Percentiles rank a stretch among this genome's conserved stretches.
Evolutionary conservation across 2,329 filamentous ascomycete species (phyloP).

Genomic region (Aciculosporium take): DNA sequence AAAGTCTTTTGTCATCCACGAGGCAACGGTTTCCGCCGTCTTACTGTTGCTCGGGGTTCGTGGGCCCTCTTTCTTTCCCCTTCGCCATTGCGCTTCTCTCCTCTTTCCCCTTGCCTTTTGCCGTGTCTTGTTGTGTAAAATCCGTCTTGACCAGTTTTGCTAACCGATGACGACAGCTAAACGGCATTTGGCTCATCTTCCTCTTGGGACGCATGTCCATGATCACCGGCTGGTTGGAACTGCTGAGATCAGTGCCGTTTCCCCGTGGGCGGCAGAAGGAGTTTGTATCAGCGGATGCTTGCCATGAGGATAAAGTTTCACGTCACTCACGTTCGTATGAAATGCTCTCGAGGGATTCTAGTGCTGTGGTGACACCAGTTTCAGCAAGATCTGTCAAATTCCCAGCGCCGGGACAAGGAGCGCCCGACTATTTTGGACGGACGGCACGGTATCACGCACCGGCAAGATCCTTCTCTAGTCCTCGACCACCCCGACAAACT

Average conservation of each 20-base stretch:
- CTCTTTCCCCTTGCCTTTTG: neutral
- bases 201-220: slow-evolving; percentile 76
- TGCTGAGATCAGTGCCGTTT: slow-evolving; percentile 30
- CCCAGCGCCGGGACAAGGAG: slow-evolving; percentile 26
- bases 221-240: slow-evolving; percentile 66
- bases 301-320: slow-evolving; percentile 43
- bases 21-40: slow-evolving; percentile 67
- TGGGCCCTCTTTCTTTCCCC: neutral
- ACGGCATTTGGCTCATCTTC: slow-evolving; percentile 72
- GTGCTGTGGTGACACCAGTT: slow-evolving; percentile 38
- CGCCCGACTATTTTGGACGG: slow-evolving; percentile 41
- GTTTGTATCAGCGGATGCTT: slow-evolving; percentile 79
- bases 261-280: slow-evolving; percentile 49
- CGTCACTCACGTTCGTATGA: slow-evolving; percentile 49
- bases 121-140: neutral
- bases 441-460: slow-evolving; percentile 41
- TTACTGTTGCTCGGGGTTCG: slow-evolving; percentile 62
- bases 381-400: slow-evolving; percentile 25
- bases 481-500: slow-evolving; percentile 30
- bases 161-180: slow-evolving; percentile 37
- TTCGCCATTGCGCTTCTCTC: neutral
- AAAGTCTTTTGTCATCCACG: slow-evolving; percentile 49
- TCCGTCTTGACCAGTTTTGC: slow-evolving; percentile 8
- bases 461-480: slow-evolving; percentile 40
- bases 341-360: slow-evolving; percentile 54